phyloP scores from a whole-genome alignment of 2,329 filamentous ascomycete species.

The Aureobasidium sp. region DNA sequence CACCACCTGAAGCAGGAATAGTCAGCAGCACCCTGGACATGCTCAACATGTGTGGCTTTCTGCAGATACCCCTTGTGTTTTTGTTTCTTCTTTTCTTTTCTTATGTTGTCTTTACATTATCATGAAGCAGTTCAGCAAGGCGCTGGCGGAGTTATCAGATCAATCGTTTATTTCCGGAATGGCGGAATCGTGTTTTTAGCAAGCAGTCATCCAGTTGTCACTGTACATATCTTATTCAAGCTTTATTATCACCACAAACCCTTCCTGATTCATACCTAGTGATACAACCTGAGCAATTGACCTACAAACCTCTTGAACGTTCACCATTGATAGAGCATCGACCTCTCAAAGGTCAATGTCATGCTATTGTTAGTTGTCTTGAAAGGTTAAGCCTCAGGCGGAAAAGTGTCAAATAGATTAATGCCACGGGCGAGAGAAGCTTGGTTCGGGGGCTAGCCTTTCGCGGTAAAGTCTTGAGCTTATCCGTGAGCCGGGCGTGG shows the following conservation, averaged over 20 bases:
- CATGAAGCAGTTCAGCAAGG: conserved; percentile 56
- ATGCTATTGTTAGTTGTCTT: background rate
- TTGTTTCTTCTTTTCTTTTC: background rate
- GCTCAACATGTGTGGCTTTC: background rate
- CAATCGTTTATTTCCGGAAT: background rate
- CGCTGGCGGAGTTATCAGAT: conserved; percentile 8
- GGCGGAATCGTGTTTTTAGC: conserved; percentile 1
- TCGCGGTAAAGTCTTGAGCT: background rate
- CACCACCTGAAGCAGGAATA: background rate
- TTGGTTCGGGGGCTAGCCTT: background rate
- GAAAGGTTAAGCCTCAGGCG: background rate
- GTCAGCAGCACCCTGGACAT: background rate
- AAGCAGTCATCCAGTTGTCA: background rate
- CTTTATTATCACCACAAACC: background rate
- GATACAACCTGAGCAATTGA: no score
- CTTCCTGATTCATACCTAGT: background rate
- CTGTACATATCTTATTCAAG: background rate
- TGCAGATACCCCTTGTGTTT: conserved; percentile 11
- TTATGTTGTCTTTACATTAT: conserved; percentile 79
- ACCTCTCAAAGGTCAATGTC: background rate
- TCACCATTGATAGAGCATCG: background rate
- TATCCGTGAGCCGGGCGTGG: background rate
- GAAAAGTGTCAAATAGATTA: background rate
- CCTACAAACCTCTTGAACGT: no score
- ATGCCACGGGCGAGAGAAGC: background rate